phyloP scores from a whole-genome alignment of 306 rosid species.

The Dalbergia oliveri region DNA sequence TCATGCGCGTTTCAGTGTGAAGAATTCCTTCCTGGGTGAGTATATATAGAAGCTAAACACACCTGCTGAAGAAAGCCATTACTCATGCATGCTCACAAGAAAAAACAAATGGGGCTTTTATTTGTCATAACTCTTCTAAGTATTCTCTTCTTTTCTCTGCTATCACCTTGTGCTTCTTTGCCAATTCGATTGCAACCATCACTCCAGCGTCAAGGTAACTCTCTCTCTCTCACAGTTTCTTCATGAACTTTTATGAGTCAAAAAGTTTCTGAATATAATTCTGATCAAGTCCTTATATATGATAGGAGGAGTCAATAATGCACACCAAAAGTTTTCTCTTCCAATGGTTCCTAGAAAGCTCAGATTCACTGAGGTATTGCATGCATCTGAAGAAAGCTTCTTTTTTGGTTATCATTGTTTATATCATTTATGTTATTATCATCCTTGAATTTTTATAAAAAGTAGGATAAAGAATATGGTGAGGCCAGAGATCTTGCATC shows the following conservation, averaged over 20 bases:
- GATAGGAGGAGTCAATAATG: slow-evolving; percentile 43
- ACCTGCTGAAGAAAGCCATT: slow-evolving; percentile 37
- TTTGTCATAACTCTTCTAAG: slow-evolving; percentile 45
- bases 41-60: slow-evolving; percentile 53
- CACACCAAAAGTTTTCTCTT: slow-evolving; percentile 46
- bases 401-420: neutral
- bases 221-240: neutral
- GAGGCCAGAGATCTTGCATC: slow-evolving; percentile 44
- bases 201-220: slow-evolving; percentile 52
- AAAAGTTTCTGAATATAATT: neutral
- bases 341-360: slow-evolving; percentile 69
- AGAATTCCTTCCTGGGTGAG: slow-evolving; percentile 33
- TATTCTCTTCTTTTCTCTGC: slow-evolving; percentile 52
- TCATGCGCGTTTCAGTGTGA: slow-evolving; percentile 5
- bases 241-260: neutral
- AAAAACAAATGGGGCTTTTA: slow-evolving; percentile 46
- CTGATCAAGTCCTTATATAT: neutral
- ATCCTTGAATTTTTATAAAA: slow-evolving; percentile 21
- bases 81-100: slow-evolving; percentile 34
- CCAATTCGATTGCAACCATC: slow-evolving; percentile 50
- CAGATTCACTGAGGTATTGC: slow-evolving; percentile 53
- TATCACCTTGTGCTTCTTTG: slow-evolving; percentile 56
- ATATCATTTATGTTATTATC: slow-evolving; percentile 8
- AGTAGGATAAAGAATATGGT: slow-evolving; percentile 50
- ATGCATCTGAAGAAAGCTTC: slow-evolving; percentile 33